Conservation (phyloP, 257 asterid genomes). For the Solanum pinnatisectum region DNA sequence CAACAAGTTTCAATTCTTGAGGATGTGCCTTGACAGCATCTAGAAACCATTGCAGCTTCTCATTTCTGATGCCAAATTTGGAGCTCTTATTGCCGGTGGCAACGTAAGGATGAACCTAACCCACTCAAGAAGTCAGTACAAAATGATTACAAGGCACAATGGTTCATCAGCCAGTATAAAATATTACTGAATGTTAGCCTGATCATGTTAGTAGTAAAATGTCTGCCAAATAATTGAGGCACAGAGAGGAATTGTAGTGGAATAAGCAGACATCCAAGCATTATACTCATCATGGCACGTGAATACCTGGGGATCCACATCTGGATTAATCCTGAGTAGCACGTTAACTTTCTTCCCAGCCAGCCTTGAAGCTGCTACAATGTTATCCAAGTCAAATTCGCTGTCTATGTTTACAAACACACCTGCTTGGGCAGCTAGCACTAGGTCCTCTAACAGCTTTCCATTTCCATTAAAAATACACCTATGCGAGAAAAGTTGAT, state of each 20-base stretch:
- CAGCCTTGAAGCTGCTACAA: conserved; percentile 68
- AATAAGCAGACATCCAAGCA: not conserved
- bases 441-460: conserved; percentile 75
- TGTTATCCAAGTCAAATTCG: conserved; percentile 91
- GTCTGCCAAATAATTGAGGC: not conserved
- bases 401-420: conserved; percentile 88
- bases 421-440: conserved; percentile 84
- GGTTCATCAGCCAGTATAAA: not conserved
- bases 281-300: not conserved
- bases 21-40: conserved; percentile 93
- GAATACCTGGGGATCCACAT: conserved; percentile 96
- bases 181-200: no score
- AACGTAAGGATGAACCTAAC: conserved; percentile 93
- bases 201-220: not conserved
- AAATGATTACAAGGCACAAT: not conserved
- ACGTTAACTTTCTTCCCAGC: conserved; percentile 81
- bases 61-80: conserved; percentile 91
- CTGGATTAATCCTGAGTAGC: conserved; percentile 84
- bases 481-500: conserved; percentile 24
- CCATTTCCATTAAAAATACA: conserved; percentile 96
- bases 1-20: conserved; percentile 80
- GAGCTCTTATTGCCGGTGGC: conserved; percentile 97
- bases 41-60: conserved; percentile 90
- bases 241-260: not conserved
- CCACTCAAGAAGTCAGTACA: not conserved